These are phyloP conservation scores for Gliomastix tumulicola DNA, from an alignment of 2,329 filamentous ascomycete species.

Conservation along the genomic window DNA sequence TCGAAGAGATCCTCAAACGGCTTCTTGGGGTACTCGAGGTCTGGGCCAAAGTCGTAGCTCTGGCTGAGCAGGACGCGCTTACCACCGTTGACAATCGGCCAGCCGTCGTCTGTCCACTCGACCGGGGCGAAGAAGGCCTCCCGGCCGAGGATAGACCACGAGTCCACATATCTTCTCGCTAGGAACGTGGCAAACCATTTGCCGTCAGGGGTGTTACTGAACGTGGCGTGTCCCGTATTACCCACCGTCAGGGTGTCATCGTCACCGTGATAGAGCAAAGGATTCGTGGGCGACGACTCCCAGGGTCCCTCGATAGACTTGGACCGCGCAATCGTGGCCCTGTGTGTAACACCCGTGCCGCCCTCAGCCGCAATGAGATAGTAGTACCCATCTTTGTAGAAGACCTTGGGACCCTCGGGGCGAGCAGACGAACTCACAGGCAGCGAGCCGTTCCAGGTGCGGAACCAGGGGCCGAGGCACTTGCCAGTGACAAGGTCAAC, in stretches of 20 bases:
- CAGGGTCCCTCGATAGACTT: constrained; percentile 32
- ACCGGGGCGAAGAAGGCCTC: constrained; percentile 14
- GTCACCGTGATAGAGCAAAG: constrained; percentile 16
- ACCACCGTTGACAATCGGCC: constrained; percentile 13
- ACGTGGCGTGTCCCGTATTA: constrained; percentile 12
- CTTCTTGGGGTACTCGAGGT: neutral
- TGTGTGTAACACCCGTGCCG: constrained; percentile 33
- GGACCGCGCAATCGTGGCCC: constrained; percentile 33
- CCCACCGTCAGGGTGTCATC: constrained; percentile 8
- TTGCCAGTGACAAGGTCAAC: constrained; percentile 10
- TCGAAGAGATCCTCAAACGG: neutral
- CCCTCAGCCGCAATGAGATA: constrained; percentile 43
- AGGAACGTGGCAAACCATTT: constrained; percentile 13
- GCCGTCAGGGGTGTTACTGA: constrained; percentile 11
- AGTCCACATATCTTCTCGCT: constrained; percentile 9
- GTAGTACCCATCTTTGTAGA: constrained; percentile 32
- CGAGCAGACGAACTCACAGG: constrained; percentile 7
- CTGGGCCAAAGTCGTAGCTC: neutral
- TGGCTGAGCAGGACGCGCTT: constrained; percentile 4
- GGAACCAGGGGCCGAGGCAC: constrained; percentile 11
- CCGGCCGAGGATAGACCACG: constrained; percentile 6
- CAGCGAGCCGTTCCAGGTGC: constrained; percentile 14
- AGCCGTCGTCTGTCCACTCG: constrained; percentile 12
- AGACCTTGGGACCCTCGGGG: constrained; percentile 26
- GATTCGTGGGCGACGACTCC: constrained; percentile 26